These are phyloP conservation scores for Wickerhamiella azymoides DNA, from an alignment of 805 yeast genomes.

Conservation along the genomic window DNA sequence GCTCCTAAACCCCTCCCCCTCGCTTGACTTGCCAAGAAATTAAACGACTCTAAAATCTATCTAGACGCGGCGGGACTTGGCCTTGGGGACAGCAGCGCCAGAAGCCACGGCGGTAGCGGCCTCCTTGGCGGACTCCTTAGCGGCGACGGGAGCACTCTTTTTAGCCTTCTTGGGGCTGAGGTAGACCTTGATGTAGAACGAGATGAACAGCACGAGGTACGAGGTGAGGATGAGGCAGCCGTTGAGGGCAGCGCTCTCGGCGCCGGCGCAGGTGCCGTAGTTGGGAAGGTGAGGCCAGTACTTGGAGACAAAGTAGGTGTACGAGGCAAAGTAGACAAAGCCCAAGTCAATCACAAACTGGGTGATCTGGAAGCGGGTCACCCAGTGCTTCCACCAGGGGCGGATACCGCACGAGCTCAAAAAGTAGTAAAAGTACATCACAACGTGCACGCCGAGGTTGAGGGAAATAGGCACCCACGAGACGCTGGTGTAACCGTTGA, in stretches of 20 bases:
- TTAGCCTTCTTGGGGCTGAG: constrained; percentile 27
- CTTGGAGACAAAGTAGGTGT: constrained; percentile 68
- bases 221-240: constrained; percentile 83
- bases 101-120: constrained; percentile 2
- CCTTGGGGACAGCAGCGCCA: constrained; percentile 1
- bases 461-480: constrained; percentile 89
- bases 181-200: constrained; percentile 83
- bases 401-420: constrained; percentile 82
- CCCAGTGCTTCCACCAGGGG: constrained; percentile 99
- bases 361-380: constrained; percentile 85
- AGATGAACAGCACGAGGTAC: constrained; percentile 78
- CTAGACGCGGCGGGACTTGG: constrained; percentile 8
- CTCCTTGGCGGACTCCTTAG: constrained; percentile 5
- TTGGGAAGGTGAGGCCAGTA: constrained; percentile 61
- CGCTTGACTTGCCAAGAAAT: too few species aligned
- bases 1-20: too few species aligned
- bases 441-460: constrained; percentile 84
- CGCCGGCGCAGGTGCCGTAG: constrained; percentile 78
- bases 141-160: constrained; percentile 12
- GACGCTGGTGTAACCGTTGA: constrained; percentile 78
- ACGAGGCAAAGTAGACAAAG: constrained; percentile 88
- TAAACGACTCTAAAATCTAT: not conserved
- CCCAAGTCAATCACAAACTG: constrained; percentile 83
- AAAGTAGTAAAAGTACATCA: constrained; percentile 97
- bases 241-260: constrained; percentile 81